phyloP scores from a whole-genome alignment of 2,329 filamentous ascomycete genomes.

The Madurella mycetomatis region DNA sequence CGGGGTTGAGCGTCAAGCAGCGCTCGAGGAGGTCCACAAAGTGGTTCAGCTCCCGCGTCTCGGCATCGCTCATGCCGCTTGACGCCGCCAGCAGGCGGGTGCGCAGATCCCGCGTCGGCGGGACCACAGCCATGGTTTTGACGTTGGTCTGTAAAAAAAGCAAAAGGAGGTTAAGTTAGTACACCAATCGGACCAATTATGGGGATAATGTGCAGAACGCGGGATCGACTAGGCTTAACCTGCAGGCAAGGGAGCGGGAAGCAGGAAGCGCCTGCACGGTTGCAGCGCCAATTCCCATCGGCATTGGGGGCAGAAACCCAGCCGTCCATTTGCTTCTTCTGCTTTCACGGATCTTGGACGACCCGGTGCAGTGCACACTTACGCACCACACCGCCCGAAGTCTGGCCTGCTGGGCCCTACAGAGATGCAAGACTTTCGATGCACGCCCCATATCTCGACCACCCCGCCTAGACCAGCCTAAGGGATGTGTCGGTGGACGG shows the following conservation, averaged over 20 bases:
- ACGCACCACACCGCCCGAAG: too few relatives aligned
- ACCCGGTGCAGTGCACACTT: background rate
- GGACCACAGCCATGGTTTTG: slow-evolving; percentile 63
- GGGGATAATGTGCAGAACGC: background rate
- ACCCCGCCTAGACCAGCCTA: too few relatives aligned
- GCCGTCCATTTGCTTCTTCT: too few relatives aligned
- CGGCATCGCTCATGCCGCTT: slow-evolving; percentile 66
- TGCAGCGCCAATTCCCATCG: background rate
- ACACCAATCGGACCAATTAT: background rate
- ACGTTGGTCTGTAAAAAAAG: slow-evolving; percentile 54
- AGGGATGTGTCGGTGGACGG: too few relatives aligned
- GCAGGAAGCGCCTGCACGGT: background rate
- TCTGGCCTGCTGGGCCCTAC: too few relatives aligned
- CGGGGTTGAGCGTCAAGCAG: slow-evolving; percentile 84
- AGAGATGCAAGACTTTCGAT: background rate
- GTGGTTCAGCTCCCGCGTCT: slow-evolving; percentile 71
- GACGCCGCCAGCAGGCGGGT: slow-evolving; percentile 71
- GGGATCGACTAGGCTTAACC: background rate
- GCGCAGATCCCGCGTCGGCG: slow-evolving; percentile 77
- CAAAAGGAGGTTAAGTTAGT: slow-evolving; percentile 11
- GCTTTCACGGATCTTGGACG: background rate
- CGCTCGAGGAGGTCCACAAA: slow-evolving; percentile 87
- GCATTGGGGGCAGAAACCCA: slow-evolving; percentile 1
- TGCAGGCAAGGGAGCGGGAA: background rate
- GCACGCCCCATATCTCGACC: background rate